Base-by-base conservation (phyloP, 2,329 filamentous ascomycete species). In the Scedosporium dehoogii region DNA sequence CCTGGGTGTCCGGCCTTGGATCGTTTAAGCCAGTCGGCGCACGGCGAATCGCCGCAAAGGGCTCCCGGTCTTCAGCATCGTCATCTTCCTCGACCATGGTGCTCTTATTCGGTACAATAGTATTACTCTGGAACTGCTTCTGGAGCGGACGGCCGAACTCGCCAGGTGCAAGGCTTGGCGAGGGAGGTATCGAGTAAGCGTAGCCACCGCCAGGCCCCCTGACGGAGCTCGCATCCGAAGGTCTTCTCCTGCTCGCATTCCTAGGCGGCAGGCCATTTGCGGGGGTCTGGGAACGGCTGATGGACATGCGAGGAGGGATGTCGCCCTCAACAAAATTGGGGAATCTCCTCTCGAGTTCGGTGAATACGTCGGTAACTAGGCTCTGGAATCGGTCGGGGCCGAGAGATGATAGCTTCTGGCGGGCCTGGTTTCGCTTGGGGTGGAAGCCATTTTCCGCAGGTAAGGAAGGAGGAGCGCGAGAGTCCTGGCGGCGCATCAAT, bases 61-160 rank as follows among this genome's bases (percentile, higher is more conserved):
- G 81, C 70, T 87, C 85, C 62, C 81, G 84, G 62, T 87, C 81
- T 59, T 58, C 42, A 12, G 80, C 80, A 66, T 91, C 90, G 68
- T 96, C 92, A 67, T 96, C 92, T 71, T 97, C 94, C 73, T 99
- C 94, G 1, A 97, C 86, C 87, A 97, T 92, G 0, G 90, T 97
- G 70, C 93, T 96, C 76, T 97, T 99, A 72, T 97, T 97, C 0
- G 94, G 94, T 38, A 97, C 89, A 69, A 97, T 96, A 0, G 92
- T 97, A 71, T 96, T 97, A 71, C 89, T 93, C 72, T 96, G 92
- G 67, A 96, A 92, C 44, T 92, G 92, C 72, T 96, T 96, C 16
- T 90, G 89, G 67, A 90, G 84, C 4, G 92, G 92, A 56, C 90
- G 83, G 51, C 88, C 87, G 66, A 86, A 89, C 60, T 89, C 86